Base-by-base conservation (phyloP, 495 filamentous ascomycete genomes). In the Halenospora varia region DNA sequence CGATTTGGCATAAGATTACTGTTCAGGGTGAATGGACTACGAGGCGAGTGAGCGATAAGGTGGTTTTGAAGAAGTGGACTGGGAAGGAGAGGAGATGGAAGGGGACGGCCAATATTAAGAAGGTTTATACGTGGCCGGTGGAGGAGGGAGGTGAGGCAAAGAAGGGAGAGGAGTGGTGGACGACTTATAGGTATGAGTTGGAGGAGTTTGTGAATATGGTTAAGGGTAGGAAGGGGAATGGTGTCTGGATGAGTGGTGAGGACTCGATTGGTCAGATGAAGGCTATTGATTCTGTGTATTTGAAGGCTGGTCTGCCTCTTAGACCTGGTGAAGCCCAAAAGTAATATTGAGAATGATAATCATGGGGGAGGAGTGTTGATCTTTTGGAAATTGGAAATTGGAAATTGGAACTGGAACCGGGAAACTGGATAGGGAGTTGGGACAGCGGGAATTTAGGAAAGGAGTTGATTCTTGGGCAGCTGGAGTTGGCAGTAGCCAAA, bases 201-300 rank as follows among this genome's bases (percentile, higher is more conserved):
- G 75, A 85, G 57, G 70, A 78, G 54, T 86, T 86, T 61, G 77
- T 85, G 15, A 78, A 83, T 60, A 67, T 62, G 20, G 60, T 85
- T 2, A 75, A 73, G 24, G 75, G 76, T 0, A 65, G 75, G 3
- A 56, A 71, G 41, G 67, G 67, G 26, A 70, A 66, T 3, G 70
- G 69, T 3, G 68, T 74, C 8, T 85, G 83, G 82, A 64, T 85
- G 9, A 67, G 71, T 58, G 68, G 65, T 1, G 70, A 72, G 53
- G 79, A 84, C 44, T 80, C 74, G 19, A 75, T 85, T 40, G 62
- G 61, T 19, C 76, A 81, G 62, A 77, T 77, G 74, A 67, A 73
- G 64, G 76, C 76, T 68, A 66, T 84, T 22, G 83, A 86, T 63
- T 66, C 66, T 64, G 76, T 73, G 0, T 83, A 85, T 62, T 56